Percentiles rank a stretch among this genome's conserved stretches.
phyloP scores from a whole-genome alignment of 345 rosid genomes.

The Combretum micranthum region DNA sequence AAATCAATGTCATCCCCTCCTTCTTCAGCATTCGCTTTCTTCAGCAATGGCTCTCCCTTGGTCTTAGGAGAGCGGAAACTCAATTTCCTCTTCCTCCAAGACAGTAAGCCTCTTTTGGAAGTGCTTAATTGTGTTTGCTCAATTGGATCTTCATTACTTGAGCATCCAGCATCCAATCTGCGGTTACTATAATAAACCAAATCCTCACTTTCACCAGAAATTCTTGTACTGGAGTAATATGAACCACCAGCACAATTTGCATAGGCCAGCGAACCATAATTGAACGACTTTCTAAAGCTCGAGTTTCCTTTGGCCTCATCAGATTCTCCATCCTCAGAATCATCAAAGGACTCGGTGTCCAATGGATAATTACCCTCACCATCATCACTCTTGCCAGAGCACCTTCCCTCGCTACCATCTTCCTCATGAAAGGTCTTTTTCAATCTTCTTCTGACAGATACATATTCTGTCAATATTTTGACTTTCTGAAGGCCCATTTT shows the following conservation, averaged over 20 bases:
- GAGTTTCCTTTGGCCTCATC: slow-evolving; percentile 63
- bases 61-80: slow-evolving; percentile 82
- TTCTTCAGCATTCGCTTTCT: slow-evolving; percentile 84
- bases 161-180: slow-evolving; percentile 54
- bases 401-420: slow-evolving; percentile 61
- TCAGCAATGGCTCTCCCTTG: slow-evolving; percentile 88
- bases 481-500: slow-evolving; percentile 90
- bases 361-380: slow-evolving; percentile 66
- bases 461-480: slow-evolving; percentile 65
- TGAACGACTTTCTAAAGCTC: slow-evolving; percentile 51
- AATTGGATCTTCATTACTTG: slow-evolving; percentile 30
- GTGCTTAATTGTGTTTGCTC: slow-evolving; percentile 42
- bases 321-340: slow-evolving; percentile 66
- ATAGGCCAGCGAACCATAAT: slow-evolving; percentile 75
- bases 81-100: slow-evolving; percentile 93
- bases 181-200: slow-evolving; percentile 83
- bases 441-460: slow-evolving; percentile 55
- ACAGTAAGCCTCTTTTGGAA: slow-evolving; percentile 57
- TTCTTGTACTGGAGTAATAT: slow-evolving; percentile 37
- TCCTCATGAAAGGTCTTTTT: slow-evolving; percentile 64
- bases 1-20: slow-evolving; percentile 99
- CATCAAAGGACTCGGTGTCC: slow-evolving; percentile 82
- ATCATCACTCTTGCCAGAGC: slow-evolving; percentile 64
- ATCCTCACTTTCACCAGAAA: slow-evolving; percentile 53
- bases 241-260: slow-evolving; percentile 76